phyloP scores from a whole-genome alignment of 164 flowering plant species.

The Brasenia schreberi region DNA sequence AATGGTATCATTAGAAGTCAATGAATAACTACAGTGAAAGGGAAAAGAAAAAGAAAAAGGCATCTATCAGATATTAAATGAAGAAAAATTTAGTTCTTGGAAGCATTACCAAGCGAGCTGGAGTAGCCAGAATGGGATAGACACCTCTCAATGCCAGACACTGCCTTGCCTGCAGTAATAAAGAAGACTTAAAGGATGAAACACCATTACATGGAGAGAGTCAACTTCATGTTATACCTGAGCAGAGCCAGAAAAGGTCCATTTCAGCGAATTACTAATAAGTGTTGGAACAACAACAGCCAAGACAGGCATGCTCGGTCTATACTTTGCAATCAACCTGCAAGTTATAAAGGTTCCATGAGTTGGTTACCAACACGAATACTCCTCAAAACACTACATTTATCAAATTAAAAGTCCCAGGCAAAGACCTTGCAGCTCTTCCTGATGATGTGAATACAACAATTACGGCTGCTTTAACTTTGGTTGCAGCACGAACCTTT shows the following conservation, averaged over 20 bases:
- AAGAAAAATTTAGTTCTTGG: background rate
- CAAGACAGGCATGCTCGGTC: conserved; percentile 34
- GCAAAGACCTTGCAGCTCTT: conserved; percentile 35
- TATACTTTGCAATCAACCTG: conserved; percentile 43
- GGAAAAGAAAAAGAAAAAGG: no score
- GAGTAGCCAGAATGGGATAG: conserved; percentile 29
- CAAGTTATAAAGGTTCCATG: background rate
- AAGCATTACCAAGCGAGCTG: conserved; percentile 19
- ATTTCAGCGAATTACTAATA: conserved; percentile 18
- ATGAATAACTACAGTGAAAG: no score
- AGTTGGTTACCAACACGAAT: background rate
- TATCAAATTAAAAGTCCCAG: background rate
- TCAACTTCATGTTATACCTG: conserved; percentile 15
- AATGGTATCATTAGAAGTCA: no score
- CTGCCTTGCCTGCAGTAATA: conserved; percentile 30
- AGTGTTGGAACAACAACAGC: conserved; percentile 35
- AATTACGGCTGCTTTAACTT: conserved; percentile 35
- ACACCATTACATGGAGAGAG: background rate
- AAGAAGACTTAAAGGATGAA: background rate
- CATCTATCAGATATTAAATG: no score
- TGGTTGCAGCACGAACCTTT: conserved; percentile 35
- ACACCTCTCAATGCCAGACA: conserved; percentile 38
- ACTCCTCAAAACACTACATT: background rate
- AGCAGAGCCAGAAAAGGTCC: conserved; percentile 28
- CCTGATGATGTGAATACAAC: conserved; percentile 42